Base-by-base conservation (phyloP, 352 stramenopile species). In the Globisporangium perplexum region DNA sequence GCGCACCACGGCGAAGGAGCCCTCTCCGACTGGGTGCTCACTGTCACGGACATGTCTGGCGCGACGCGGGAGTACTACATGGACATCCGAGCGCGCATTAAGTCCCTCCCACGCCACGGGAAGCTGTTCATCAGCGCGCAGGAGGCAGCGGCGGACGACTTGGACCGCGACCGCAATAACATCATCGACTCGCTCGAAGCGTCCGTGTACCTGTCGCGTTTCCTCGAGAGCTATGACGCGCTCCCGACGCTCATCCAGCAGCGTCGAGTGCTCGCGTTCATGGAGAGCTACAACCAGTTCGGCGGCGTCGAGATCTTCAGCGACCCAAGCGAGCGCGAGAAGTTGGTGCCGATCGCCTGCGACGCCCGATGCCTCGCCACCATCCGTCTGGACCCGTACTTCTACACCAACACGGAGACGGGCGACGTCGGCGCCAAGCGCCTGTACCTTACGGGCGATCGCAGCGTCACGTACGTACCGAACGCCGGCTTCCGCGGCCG, bases 11-110 rank as follows among this genome's bases (percentile, higher is more conserved):
- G 67, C 6, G 63, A 68, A 2, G 84, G 84, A 1, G 77, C 62
- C 1, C 69, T 95, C 18, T 89, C 79, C 4, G 84, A 92, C 55
- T 95, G 79, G 79, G 57, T 78, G 24, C 47, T 95, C 4, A 52
- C 72, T 6, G 49, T 95, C 30, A 93, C 77, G 0, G 86, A 87
- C 54, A 53, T 75, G 47, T 78, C 77, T 1, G 77, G 77, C 20
- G 69, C 74, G 18, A 78, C 69, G 1, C 55, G 36, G 1, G 54
- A 60, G 22, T 89, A 90, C 56, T 85, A 76, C 47, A 84, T 90
- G 74, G 77, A 91, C 42, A 69, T 90, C 7, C 67, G 65, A 15
- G 79, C 76, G 1, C 69, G 71, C 23, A 22, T 95, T 11, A 56
- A 83, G 51, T 78, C 79, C 0, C 58, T 95, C 10, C 84, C 84